Percentiles rank a stretch among this genome's conserved stretches.
Conservation (phyloP, 179 eudicot species). For the Drosera spatulata region DNA sequence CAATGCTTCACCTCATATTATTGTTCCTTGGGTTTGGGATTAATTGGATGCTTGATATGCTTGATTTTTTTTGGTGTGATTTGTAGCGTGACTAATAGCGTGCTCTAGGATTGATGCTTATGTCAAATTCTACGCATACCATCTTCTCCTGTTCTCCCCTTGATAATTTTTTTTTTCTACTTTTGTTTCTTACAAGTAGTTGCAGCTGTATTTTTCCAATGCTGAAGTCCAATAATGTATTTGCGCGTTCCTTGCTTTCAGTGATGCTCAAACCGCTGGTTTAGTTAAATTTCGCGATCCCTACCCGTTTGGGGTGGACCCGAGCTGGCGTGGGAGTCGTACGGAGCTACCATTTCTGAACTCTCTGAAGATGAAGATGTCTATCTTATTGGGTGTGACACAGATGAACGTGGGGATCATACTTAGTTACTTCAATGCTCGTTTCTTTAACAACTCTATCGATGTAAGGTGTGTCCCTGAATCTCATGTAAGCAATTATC, state of each 20-base stretch:
- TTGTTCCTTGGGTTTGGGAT: too few relatives aligned
- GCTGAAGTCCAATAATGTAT: not conserved
- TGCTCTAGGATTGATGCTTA: too few relatives aligned
- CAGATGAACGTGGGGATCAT: conserved; percentile 74
- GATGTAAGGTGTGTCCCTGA: too few relatives aligned
- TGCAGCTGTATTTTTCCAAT: not conserved
- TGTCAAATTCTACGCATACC: too few relatives aligned
- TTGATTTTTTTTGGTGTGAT: too few relatives aligned
- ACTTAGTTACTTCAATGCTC: conserved; percentile 52
- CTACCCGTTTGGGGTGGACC: conserved; percentile 75
- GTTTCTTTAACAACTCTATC: not conserved
- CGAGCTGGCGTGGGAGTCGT: conserved; percentile 65
- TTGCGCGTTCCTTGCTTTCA: conserved; percentile 8
- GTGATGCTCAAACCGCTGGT: conserved; percentile 54
- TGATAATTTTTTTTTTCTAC: too few relatives aligned
- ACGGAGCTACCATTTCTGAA: conserved; percentile 69
- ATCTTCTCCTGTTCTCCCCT: too few relatives aligned
- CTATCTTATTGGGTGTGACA: conserved; percentile 57
- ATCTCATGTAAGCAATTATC: too few relatives aligned
- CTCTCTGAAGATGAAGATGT: conserved; percentile 81
- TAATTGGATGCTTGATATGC: too few relatives aligned
- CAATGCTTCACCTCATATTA: too few relatives aligned
- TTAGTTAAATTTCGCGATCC: conserved; percentile 46
- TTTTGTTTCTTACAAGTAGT: too few relatives aligned
- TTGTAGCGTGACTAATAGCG: too few relatives aligned